Conservation (phyloP, 2,329 filamentous ascomycete species). For the Cercospora sp. region DNA sequence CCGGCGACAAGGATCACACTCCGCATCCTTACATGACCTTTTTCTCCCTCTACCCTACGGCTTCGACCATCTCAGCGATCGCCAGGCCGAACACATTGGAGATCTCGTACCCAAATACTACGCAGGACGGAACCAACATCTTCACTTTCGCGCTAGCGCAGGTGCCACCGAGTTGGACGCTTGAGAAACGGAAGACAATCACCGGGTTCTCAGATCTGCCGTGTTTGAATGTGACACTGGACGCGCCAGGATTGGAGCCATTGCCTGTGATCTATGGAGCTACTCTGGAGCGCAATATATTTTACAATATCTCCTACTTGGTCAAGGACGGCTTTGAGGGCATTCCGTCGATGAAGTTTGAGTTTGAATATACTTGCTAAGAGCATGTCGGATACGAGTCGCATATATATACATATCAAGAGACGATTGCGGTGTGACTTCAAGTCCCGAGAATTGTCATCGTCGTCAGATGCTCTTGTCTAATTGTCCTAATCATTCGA, state of each 20-base stretch:
- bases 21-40: not conserved
- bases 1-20: not conserved
- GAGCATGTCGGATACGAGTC: too few relatives aligned
- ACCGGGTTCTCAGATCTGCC: not conserved
- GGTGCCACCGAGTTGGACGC: not conserved
- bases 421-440: not conserved
- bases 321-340: not conserved
- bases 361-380: not conserved
- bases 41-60: constrained; percentile 1
- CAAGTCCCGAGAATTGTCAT: not conserved
- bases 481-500: too few relatives aligned
- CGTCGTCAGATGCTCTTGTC: too few relatives aligned
- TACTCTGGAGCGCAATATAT: not conserved
- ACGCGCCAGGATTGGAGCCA: not conserved
- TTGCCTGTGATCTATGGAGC: not conserved
- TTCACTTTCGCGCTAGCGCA: not conserved
- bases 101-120: not conserved
- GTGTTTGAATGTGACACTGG: not conserved
- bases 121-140: not conserved
- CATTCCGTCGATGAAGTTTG: not conserved
- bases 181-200: not conserved
- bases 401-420: too few relatives aligned
- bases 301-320: not conserved
- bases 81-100: not conserved
- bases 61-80: not conserved